Conservation (phyloP, 2,329 filamentous ascomycete species). For the Trichoderma endophyticum region DNA sequence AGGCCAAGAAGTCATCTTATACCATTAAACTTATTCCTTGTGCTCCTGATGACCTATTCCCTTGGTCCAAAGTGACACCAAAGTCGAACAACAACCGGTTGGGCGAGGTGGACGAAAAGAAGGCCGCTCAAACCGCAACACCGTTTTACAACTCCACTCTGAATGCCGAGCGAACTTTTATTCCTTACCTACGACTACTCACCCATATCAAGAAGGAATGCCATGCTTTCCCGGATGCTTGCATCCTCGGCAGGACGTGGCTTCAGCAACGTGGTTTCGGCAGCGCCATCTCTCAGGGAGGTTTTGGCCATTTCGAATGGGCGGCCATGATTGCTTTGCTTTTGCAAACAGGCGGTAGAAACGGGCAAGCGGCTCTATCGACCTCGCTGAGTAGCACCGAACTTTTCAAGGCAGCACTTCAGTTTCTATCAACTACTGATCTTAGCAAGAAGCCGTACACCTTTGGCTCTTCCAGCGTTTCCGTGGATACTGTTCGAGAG, state of each 20-base stretch:
- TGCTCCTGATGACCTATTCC: conserved; percentile 66
- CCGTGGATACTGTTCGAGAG: conserved; percentile 40
- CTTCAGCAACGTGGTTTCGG: conserved; percentile 81
- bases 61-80: conserved; percentile 66
- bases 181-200: conserved; percentile 72
- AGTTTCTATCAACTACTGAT: conserved; percentile 75
- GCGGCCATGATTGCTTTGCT: conserved; percentile 74
- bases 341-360: conserved; percentile 71
- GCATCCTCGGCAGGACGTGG: conserved; percentile 83
- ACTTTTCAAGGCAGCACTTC: conserved; percentile 90
- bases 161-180: conserved; percentile 70
- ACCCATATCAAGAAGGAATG: conserved; percentile 67
- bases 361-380: conserved; percentile 69
- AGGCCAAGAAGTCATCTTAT: conserved; percentile 41
- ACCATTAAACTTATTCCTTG: conserved; percentile 76
- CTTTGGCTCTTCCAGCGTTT: conserved; percentile 38
- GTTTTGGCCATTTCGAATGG: conserved; percentile 95
- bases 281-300: conserved; percentile 66
- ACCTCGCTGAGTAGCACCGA: conserved; percentile 84
- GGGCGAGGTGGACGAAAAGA: conserved; percentile 43
- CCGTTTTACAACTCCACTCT: conserved; percentile 88
- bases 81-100: conserved; percentile 66
- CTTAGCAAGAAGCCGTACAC: conserved; percentile 64
- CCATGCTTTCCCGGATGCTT: conserved; percentile 75
- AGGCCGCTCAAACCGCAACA: conserved; percentile 51